These are phyloP conservation scores for Meyerozyma smithsonii DNA, from an alignment of 1,139 yeast species.

Conservation along the genomic window DNA sequence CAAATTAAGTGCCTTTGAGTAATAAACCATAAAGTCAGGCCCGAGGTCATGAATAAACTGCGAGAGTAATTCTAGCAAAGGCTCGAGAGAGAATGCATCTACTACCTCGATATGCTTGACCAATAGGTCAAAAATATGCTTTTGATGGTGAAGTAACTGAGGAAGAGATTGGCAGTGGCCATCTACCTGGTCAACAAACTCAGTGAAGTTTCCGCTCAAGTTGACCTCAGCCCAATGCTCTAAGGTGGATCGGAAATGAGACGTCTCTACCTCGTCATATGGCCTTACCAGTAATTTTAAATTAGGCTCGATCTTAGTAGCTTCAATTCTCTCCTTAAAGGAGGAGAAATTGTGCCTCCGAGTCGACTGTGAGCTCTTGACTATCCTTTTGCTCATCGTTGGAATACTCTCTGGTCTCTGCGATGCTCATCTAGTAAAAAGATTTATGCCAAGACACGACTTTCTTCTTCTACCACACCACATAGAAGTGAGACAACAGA, in stretches of 20 bases:
- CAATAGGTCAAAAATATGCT: constrained; percentile 53
- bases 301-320: constrained; percentile 80
- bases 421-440: constrained; percentile 2
- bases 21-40: constrained; percentile 77
- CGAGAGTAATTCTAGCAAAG: constrained; percentile 72
- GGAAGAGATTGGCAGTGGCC: constrained; percentile 67
- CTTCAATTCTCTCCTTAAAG: constrained; percentile 78
- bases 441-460: constrained; percentile 2
- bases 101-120: constrained; percentile 45
- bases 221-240: constrained; percentile 89
- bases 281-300: constrained; percentile 59
- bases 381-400: constrained; percentile 7
- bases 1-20: constrained; percentile 46
- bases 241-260: constrained; percentile 74
- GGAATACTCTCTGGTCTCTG: neutral
- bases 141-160: constrained; percentile 70
- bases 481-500: no score
- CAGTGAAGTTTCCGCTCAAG: constrained; percentile 66
- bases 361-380: constrained; percentile 48
- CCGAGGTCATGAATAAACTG: constrained; percentile 93
- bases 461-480: no score
- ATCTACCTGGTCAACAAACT: constrained; percentile 54
- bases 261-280: constrained; percentile 66
- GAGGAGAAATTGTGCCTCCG: constrained; percentile 67
- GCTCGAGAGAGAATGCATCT: constrained; percentile 73